Evolutionary conservation across 768 basidiomycete species (phyloP).

Genomic region (Collybia sordida): DNA sequence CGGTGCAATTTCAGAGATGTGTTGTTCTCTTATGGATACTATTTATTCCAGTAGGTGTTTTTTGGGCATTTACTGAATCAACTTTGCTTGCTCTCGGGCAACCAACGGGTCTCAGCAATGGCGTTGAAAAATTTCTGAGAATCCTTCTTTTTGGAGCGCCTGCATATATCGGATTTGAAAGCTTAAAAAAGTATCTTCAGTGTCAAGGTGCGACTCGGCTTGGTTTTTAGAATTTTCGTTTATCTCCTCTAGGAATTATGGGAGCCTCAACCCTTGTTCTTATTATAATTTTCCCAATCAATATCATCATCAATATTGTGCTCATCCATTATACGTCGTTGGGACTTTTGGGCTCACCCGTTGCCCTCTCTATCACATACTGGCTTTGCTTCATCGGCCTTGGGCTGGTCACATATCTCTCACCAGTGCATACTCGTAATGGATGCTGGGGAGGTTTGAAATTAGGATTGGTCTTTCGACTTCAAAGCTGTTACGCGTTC

Average conservation of each 20-base stretch:
- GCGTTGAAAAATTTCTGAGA: conserved; percentile 67
- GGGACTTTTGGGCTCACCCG: conserved; percentile 63
- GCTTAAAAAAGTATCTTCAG: conserved; percentile 77
- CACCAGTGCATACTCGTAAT: conserved; percentile 53
- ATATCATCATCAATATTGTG: conserved; percentile 55
- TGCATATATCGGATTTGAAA: conserved; percentile 74
- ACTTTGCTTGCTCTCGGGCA: conserved; percentile 66
- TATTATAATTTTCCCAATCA: conserved; percentile 63
- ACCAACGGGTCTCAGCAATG: conserved; percentile 49
- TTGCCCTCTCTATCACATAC: conserved; percentile 68
- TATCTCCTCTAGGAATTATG: conserved; percentile 61
- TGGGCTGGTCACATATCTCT: conserved; percentile 45
- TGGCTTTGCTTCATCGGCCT: conserved; percentile 66
- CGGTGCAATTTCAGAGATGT: conserved; percentile 72
- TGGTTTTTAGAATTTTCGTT: background rate
- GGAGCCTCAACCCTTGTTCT: conserved; percentile 66
- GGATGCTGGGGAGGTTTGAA: conserved; percentile 66
- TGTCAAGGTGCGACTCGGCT: conserved; percentile 57
- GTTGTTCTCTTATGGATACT: conserved; percentile 62
- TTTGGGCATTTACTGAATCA: conserved; percentile 68
- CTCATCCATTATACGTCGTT: conserved; percentile 67
- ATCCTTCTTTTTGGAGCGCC: conserved; percentile 65
- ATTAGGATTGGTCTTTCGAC: conserved; percentile 41
- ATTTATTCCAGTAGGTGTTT: conserved; percentile 56
- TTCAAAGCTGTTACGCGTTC: conserved; percentile 52